Evolutionary conservation across 2,329 filamentous ascomycete species (phyloP).

Genomic region (Fusarium pseudocircinatum): DNA sequence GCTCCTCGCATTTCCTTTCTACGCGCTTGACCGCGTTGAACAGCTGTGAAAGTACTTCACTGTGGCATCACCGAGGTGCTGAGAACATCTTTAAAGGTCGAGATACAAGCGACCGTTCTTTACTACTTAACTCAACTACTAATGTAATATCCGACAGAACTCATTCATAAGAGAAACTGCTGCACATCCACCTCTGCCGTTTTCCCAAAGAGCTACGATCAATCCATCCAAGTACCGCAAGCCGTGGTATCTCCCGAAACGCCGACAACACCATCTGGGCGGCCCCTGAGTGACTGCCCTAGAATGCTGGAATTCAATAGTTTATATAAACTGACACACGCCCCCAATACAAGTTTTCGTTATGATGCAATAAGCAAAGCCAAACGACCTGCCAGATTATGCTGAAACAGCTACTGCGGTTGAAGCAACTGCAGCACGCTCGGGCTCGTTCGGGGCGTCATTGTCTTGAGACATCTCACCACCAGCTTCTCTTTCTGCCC

Average conservation of each 20-base stretch:
- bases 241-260: constrained; percentile 54
- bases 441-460: constrained; percentile 52
- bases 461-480: constrained; percentile 66
- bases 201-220: constrained; percentile 38
- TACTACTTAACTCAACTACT: constrained; percentile 18
- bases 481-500: constrained; percentile 83
- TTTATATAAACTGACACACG: constrained; percentile 47
- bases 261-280: constrained; percentile 50
- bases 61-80: neutral
- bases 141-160: constrained; percentile 24
- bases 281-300: constrained; percentile 43
- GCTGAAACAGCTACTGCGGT: constrained; percentile 53
- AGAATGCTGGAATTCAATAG: constrained; percentile 49
- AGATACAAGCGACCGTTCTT: constrained; percentile 3
- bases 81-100: neutral
- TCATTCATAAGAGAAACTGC: constrained; percentile 27
- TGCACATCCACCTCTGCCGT: constrained; percentile 27
- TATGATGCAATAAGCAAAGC: constrained; percentile 33
- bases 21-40: constrained; percentile 9
- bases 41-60: neutral
- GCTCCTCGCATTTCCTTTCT: constrained; percentile 14
- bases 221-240: constrained; percentile 40
- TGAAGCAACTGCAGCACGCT: constrained; percentile 46
- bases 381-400: constrained; percentile 34
- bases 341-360: constrained; percentile 38